Base-by-base conservation (phyloP, 306 rosid species). In the Casuarina cunninghamiana region DNA sequence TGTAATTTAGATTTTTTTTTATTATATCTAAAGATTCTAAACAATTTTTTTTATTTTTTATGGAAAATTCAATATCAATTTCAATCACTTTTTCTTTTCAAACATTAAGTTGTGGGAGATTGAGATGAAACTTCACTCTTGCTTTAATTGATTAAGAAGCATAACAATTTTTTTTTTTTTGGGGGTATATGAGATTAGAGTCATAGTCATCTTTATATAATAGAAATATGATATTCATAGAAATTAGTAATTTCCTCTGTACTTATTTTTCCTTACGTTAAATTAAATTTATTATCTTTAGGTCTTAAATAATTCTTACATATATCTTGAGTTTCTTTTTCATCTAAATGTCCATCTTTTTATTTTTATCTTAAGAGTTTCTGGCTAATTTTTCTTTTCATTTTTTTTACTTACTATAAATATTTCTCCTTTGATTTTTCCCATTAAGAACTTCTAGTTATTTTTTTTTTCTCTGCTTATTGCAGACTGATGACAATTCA, bases 401-500 rank as follows among this genome's bases (percentile, higher is more conserved):
- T 6, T 54, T 41, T 39, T 51, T 77, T 13, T 68, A 39, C 21
- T 68, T 53, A 5, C 49, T 53, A 53, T 42, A 41, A 63, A n/a
- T 26, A n/a, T 61, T 4, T 10, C 37, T 61, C 39, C 53, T 44
- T 48, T 69, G 50, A 1, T 11, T 54, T 45, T 72, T 41, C 13
- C 42, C 41, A 15, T 2, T 69, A 42, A 65, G 19, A 53, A 48
- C 10, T 53, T n/a, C 41, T 2, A 26, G 5, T 49, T 19, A 10
- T 55, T 21, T 43, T 11, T 26, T 32, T 70, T 48, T 48, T 37
- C 19, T 39, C 55, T 35, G 19, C 70, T 48, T 82, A 65, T 49
- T 80, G 75, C 82, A 95, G 99, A 37, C 78, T 15, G 96, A 91
- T 71, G 86, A 70, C 54, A 88, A 78, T 50, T 87, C 88, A 17